Evolutionary conservation across 2,329 filamentous ascomycete species (phyloP).

Genomic region (Monilinia fructicola): DNA sequence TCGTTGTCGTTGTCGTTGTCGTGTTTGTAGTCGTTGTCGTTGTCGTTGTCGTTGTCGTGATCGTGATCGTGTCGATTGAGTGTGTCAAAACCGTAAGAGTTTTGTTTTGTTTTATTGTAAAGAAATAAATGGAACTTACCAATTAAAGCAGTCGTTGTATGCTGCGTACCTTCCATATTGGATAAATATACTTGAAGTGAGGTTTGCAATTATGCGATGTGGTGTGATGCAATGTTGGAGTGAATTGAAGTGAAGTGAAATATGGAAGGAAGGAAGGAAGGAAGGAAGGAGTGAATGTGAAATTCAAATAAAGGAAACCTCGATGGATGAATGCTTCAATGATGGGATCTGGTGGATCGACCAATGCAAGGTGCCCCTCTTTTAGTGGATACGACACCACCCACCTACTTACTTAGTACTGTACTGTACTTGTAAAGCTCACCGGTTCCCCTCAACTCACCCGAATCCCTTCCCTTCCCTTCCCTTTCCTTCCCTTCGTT

Average conservation of each 20-base stretch:
- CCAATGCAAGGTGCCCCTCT: constrained; percentile 9
- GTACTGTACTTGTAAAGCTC: no score
- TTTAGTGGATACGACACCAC: constrained; percentile 4
- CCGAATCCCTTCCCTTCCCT: background rate
- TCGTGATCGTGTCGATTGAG: constrained; percentile 1
- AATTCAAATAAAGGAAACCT: constrained; percentile 9
- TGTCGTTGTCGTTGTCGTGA: background rate
- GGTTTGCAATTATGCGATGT: constrained; percentile 5
- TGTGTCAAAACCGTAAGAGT: background rate
- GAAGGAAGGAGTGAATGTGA: constrained; percentile 8
- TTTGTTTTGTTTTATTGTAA: constrained; percentile 8
- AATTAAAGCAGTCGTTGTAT: constrained; percentile 34
- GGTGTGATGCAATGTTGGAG: background rate
- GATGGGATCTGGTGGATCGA: no score
- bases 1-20: background rate
- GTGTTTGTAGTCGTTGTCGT: background rate
- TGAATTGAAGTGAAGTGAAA: background rate
- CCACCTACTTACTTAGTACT: no score
- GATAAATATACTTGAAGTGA: constrained; percentile 20
- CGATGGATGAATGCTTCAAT: background rate
- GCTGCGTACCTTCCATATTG: constrained; percentile 36
- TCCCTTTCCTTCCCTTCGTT: background rate
- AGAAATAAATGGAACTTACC: constrained; percentile 33
- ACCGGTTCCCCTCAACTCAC: background rate
- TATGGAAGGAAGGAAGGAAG: background rate